A percentile compares a stretch with the other conserved stretches of the same genome.
phyloP scores from a whole-genome alignment of 2,329 filamentous ascomycete species.

The Fonsecaea multimorphosa region DNA sequence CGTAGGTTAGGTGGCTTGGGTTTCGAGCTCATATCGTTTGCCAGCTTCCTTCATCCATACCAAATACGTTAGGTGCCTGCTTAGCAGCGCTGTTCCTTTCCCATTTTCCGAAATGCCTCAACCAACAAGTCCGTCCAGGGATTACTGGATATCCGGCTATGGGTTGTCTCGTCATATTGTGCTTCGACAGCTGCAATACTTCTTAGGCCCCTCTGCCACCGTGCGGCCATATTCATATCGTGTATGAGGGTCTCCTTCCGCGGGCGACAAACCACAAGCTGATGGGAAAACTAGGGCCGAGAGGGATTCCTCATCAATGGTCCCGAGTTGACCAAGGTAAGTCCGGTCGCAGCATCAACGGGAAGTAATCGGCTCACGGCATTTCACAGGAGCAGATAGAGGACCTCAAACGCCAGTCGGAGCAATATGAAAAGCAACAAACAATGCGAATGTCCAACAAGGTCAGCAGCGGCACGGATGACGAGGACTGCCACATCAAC shows the following conservation, averaged over 20 bases:
- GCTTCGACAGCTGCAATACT: conserved; percentile 56
- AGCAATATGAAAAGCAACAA: conserved; percentile 56
- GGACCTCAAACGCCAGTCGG: conserved; percentile 54
- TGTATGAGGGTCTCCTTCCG: conserved; percentile 42
- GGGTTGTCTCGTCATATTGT: conserved; percentile 57
- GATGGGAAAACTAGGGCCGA: conserved; percentile 47
- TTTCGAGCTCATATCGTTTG: not conserved
- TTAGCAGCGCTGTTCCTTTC: not conserved
- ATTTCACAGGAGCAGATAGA: conserved; percentile 55
- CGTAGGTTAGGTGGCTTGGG: not conserved
- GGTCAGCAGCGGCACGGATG: conserved; percentile 23
- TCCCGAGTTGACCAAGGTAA: conserved; percentile 54
- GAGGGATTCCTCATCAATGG: conserved; percentile 58
- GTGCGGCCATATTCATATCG: conserved; percentile 57
- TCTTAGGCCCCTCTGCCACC: conserved; percentile 55
- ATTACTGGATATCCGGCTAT: conserved; percentile 58
- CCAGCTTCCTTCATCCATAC: not conserved
- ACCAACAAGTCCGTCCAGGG: conserved; percentile 38
- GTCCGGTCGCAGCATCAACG: conserved; percentile 17
- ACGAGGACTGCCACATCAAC: conserved; percentile 38
- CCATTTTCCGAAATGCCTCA: conserved; percentile 29
- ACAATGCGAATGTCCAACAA: conserved; percentile 50
- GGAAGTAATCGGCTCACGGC: conserved; percentile 10
- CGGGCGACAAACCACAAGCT: conserved; percentile 10
- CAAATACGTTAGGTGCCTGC: conserved; percentile 22